phyloP scores from a whole-genome alignment of 495 filamentous ascomycete genomes.

The Diplogelasinospora grovesii region DNA sequence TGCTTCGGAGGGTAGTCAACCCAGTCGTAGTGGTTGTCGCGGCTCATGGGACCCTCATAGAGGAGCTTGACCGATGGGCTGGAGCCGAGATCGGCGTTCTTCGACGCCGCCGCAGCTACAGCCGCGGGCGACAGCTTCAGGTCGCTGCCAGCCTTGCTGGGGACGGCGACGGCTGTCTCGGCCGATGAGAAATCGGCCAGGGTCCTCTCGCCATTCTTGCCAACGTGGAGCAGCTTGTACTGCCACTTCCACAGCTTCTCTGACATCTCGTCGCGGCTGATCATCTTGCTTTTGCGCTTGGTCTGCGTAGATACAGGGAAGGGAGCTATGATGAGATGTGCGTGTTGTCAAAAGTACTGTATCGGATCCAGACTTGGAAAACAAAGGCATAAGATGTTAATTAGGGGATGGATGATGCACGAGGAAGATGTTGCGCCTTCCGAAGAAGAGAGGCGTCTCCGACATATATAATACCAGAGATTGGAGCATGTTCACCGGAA shows the following conservation, averaged over 20 bases:
- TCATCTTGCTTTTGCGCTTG: background rate
- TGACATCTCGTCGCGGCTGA: constrained; percentile 11
- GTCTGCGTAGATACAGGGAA: background rate
- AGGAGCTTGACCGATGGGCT: constrained; percentile 19
- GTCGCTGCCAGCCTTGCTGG: background rate
- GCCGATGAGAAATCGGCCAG: constrained; percentile 18
- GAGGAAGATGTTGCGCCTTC: too few species aligned
- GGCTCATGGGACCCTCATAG: constrained; percentile 26
- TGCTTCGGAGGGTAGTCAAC: constrained; percentile 33
- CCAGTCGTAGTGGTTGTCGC: constrained; percentile 23
- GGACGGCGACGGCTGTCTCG: background rate
- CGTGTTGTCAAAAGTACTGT: background rate
- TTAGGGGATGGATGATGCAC: too few species aligned
- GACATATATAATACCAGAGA: too few species aligned
- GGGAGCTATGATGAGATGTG: background rate
- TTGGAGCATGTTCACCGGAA: too few species aligned
- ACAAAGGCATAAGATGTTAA: too few species aligned
- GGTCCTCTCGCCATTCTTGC: constrained; percentile 17
- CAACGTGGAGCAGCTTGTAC: constrained; percentile 19
- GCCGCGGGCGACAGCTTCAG: background rate
- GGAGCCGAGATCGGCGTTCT: constrained; percentile 14
- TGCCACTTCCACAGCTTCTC: constrained; percentile 23
- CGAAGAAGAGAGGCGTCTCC: too few species aligned
- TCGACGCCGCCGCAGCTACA: background rate
- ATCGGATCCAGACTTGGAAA: too few species aligned